Evolutionary conservation across 352 stramenopile genomes (phyloP), one percentile per base, ranked within the genome.

Genomic region (Phytophthora quininea): DNA sequence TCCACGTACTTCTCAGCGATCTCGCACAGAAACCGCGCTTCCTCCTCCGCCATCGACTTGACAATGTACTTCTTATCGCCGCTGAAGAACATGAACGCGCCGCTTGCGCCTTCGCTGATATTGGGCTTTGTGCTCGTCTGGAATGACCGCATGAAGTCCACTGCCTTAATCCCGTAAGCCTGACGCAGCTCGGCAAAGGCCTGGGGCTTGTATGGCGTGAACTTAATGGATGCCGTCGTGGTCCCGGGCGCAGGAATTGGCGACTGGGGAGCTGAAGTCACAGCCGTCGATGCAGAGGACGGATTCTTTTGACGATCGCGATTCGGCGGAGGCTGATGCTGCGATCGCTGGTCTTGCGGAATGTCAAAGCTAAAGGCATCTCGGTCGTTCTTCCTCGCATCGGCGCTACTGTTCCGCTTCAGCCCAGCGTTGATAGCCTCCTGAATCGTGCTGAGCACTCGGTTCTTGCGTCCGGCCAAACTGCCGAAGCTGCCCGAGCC

Each of bases 51-150:
- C 76, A 97, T 93, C 2, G 84, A 96, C 75, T 98, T 98, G 15
- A 97, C 89, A 52, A 98, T 95, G 62, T 96, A 97, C 53, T 85
- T 84, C 58, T 92, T 92, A 69, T 97, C 90, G 3, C 89, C 88
- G 50, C 82, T 95, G 63, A 97, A 97, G 52, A 97, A 98, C 62
- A 98, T 84, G 71, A 97, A 98, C n/a, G 88, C 91, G 33, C 88
- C 88, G 50, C 88, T 96, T 6, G 89, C 86, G n/a, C 91, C 91
- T 77, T 96, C 91, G 35, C 84, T 93, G 64, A 97, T 94, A 49
- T 88, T 96, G 15, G 89, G 88, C 65, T 97, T 96, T 0, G 84
- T 95, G 15, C 84, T 95, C 8, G 84, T 82, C 64, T 91, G 54
- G 49, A 97, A 96, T 29, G 90, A 93, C 54, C 71, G 65, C 11